Percentiles rank a stretch among this genome's conserved stretches.
These are phyloP conservation scores for Reutealis trisperma DNA, from an alignment of 345 rosid genomes.

Conservation along the genomic window DNA sequence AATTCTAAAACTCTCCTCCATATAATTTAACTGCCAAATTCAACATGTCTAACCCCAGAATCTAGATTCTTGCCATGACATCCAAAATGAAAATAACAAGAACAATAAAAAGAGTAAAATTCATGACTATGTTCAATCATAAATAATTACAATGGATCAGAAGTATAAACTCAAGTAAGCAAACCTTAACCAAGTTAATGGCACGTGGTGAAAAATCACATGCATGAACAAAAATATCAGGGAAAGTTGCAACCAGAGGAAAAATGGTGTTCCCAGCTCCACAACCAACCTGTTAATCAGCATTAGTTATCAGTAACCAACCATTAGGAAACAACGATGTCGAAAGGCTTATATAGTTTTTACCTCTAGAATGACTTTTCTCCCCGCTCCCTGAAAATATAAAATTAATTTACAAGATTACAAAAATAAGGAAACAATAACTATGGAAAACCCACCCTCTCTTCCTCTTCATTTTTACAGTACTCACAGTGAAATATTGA, in stretches of 20 bases:
- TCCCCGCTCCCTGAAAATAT: conserved; percentile 49
- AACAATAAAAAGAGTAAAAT: background rate
- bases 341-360: conserved; percentile 5
- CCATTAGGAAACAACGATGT: background rate
- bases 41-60: background rate
- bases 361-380: conserved; percentile 72
- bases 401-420: background rate
- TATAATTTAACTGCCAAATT: background rate
- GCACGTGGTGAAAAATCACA: conserved; percentile 94
- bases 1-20: background rate
- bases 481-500: conserved; percentile 66
- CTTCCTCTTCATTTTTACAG: background rate
- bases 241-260: conserved; percentile 77
- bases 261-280: conserved; percentile 92
- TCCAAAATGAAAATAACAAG: background rate
- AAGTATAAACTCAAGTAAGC: background rate
- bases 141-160: background rate
- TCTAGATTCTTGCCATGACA: background rate
- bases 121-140: background rate
- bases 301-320: conserved; percentile 1
- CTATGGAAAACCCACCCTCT: background rate
- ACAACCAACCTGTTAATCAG: conserved; percentile 71
- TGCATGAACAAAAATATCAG: conserved; percentile 74
- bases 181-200: conserved; percentile 85
- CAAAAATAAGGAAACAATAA: conserved; percentile 6